Evolutionary conservation across 2,329 filamentous ascomycete species (phyloP), one percentile per base, ranked within the genome.

Genomic region (Colletotrichum caudatum): DNA sequence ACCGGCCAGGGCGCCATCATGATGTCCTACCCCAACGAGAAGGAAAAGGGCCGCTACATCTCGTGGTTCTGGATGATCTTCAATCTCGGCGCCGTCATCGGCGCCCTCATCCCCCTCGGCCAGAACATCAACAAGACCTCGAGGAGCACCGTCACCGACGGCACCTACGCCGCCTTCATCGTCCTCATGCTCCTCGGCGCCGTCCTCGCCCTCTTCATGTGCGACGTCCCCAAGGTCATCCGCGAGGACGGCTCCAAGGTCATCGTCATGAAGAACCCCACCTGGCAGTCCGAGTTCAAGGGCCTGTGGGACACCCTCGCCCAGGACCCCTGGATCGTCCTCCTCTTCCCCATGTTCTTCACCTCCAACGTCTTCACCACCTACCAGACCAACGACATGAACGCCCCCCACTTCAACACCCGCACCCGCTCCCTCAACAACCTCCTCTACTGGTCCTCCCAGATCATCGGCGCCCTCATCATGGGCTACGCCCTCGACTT

Each of bases 1-100:
- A 92, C 91, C 44, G 93, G 92, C 1, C 93, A 95, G 82, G 93
- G 93, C 71, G 91, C 92, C 71, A 93, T 95, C 78, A 95, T 95
- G 92, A 95, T 97, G 90, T 91, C 93, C 51, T 97, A 97, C 80
- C 94, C 94, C 1, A 85, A 88, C 26, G 95, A 97, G 82, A 81
- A 89, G 44, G 89, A 90, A 74, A 97, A 97, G 86, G 95, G 95
- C 56, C 91, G 91, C 71, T 97, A 94, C 81, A 97, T 97, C 80
- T 93, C 93, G 72, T 91, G 90, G 84, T 97, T 97, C 83, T 97
- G 95, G 95, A 91, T 94, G 80, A 97, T 98, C 78, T 98, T 97
- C 87, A 97, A 97, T 82, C 82, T 95, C 71, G 95, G 95, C 76
- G 94, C 91, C 77, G 94, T 97, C 73, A 94, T 98, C 80, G 95